These are phyloP conservation scores for Ascocoryne sarcoides DNA, from an alignment of 2,329 filamentous ascomycete genomes.

Conservation along the genomic window DNA sequence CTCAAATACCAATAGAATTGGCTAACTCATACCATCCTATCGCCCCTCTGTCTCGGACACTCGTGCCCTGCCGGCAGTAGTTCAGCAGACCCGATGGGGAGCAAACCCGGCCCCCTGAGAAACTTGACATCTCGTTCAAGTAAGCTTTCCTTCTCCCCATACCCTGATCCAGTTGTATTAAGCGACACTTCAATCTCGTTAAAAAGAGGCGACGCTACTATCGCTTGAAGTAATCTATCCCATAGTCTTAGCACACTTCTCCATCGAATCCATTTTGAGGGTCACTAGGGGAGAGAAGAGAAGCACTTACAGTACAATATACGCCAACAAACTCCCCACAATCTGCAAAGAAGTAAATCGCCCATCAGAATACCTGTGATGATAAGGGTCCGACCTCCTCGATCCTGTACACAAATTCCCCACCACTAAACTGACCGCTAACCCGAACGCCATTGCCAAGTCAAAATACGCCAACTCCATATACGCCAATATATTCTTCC, in stretches of 20 bases:
- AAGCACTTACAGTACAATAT: neutral
- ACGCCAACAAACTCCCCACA: neutral
- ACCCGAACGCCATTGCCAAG: neutral
- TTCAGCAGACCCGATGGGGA: no score
- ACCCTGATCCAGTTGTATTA: neutral
- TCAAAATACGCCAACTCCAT: neutral
- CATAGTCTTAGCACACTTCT: neutral
- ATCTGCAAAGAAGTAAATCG: neutral
- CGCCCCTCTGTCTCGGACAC: no score
- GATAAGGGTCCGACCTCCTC: neutral
- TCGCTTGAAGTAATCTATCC: neutral
- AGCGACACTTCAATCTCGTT: neutral
- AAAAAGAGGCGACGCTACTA: neutral
- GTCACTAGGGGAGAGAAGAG: neutral
- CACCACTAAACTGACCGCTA: neutral
- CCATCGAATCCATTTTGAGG: no score
- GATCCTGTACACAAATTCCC: conserved; percentile 1
- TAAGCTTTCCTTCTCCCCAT: neutral
- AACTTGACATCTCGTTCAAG: neutral
- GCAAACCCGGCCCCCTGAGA: no score
- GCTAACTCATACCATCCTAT: no score
- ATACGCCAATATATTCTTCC: neutral
- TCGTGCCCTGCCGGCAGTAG: no score
- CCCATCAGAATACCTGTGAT: neutral
- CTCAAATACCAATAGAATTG: no score